Percentiles rank a stretch among this genome's conserved stretches.
These are phyloP conservation scores for Syzygium aqueum DNA, from an alignment of 345 rosid genomes.

Conservation along the genomic window DNA sequence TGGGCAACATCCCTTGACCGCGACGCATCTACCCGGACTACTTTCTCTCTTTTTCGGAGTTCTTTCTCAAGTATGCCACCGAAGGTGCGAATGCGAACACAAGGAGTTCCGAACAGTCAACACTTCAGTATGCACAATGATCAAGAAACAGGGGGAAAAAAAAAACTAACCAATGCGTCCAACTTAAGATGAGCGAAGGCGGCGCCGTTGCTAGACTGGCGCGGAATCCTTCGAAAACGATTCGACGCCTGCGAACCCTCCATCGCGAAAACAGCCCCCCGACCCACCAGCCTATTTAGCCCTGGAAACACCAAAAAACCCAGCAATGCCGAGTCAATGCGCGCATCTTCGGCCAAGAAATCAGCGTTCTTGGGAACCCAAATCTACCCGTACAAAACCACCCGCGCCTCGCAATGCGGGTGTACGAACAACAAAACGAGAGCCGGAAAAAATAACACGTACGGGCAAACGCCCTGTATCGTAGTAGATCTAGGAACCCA, in stretches of 20 bases:
- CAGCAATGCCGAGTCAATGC: not conserved
- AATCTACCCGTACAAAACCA: not conserved
- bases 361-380: not conserved
- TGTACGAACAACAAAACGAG: not conserved
- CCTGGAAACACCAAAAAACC: not conserved
- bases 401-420: slow-evolving; percentile 4
- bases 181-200: slow-evolving; percentile 32
- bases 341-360: not conserved
- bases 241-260: slow-evolving; percentile 10
- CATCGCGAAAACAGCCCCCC: not conserved
- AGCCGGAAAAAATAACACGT: not conserved
- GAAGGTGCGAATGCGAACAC: not conserved
- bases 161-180: slow-evolving; percentile 44
- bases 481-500: slow-evolving; percentile 6
- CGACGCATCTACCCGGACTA: not conserved
- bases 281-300: not conserved
- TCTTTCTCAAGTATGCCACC: not conserved
- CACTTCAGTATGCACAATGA: not conserved
- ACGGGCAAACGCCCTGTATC: not conserved
- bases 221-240: slow-evolving; percentile 53
- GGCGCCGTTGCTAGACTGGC: slow-evolving; percentile 19
- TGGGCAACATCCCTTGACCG: not conserved
- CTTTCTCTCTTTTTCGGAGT: not conserved
- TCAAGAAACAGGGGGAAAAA: not conserved
- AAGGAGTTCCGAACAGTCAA: not conserved